Evolutionary conservation across 2,329 filamentous ascomycete species (phyloP).

Genomic region (Alternaria arborescens): DNA sequence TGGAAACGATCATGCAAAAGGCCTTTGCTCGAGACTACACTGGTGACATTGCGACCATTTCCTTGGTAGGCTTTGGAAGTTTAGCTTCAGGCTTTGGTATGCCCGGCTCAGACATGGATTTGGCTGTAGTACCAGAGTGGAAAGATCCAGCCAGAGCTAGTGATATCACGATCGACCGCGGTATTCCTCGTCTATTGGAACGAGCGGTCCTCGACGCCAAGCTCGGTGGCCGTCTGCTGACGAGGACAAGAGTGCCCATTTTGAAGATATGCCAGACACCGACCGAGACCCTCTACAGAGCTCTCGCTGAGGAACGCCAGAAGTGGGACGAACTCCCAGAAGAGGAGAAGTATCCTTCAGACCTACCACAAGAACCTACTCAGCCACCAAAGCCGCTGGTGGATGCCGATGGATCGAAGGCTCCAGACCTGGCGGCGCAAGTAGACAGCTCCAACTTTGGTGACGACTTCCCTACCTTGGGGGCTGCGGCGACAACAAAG

Average conservation of each 20-base stretch:
- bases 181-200: slow-evolving; percentile 78
- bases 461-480: slow-evolving; percentile 15
- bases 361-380: slow-evolving; percentile 23
- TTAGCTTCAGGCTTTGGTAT: slow-evolving; percentile 86
- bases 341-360: slow-evolving; percentile 53
- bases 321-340: slow-evolving; percentile 73
- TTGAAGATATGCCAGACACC: slow-evolving; percentile 85
- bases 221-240: slow-evolving; percentile 78
- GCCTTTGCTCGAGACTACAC: slow-evolving; percentile 61
- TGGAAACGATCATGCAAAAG: slow-evolving; percentile 71
- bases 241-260: slow-evolving; percentile 82
- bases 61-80: slow-evolving; percentile 82
- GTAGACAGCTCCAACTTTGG: slow-evolving; percentile 11
- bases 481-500: slow-evolving; percentile 7
- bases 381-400: slow-evolving; percentile 17
- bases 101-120: slow-evolving; percentile 89
- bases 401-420: slow-evolving; percentile 21
- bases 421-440: slow-evolving; percentile 13
- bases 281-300: slow-evolving; percentile 65
- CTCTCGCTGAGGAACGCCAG: slow-evolving; percentile 69
- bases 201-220: slow-evolving; percentile 75
- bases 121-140: slow-evolving; percentile 75
- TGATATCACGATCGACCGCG: slow-evolving; percentile 57
- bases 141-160: slow-evolving; percentile 28
- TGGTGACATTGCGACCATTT: slow-evolving; percentile 64